Base-by-base conservation (phyloP, 352 stramenopile species). In the Phytophthora palmivora region DNA sequence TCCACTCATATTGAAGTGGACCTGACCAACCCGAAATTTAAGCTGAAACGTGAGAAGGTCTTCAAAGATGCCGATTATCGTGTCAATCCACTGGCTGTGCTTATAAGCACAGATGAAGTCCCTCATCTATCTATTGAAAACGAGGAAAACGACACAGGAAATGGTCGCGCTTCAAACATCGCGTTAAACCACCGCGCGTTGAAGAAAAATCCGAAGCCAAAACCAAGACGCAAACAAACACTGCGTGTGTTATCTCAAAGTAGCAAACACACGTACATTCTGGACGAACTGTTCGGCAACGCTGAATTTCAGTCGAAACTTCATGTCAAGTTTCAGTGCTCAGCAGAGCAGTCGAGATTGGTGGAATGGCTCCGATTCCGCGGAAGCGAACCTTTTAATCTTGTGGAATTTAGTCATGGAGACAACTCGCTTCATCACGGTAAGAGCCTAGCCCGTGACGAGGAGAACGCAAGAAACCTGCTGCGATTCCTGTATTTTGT, bases 301-400 rank as follows among this genome's bases (percentile, higher is more conserved):
- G 36, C 47, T 7, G 51, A 47, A 14, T 64, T 67, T 15, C 41
- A 44, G 6, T 72, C 76, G 15, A 63, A 74, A 7, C 9, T 88
- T 26, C 72, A 78, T 36, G 70, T 84, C 10, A 72, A 75, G 48
- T 90, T 89, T 28, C 67, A 68, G 14, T 92, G 80, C 53, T 80
- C 70, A 22, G 16, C 45, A 22, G 51, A 78, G 12, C 80, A 92
- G 42, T 56, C 69, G 0, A 72, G 37, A 15, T 28, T 90, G 51
- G 30, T 92, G 7, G 77, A 92, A 32, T 92, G 80, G 80, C 51
- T 90, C 1, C 80, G 79, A 14, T 21, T 18, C 6, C 48, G 53
- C 33, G 61, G 45, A 24, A 32, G 7, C 0, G 52, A 74, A 11
- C 22, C 45, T 0, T 77, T 87, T 48, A 49, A 68, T n/a, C 5